Evolutionary conservation across 805 yeast species (phyloP).

Genomic region (Kodamaea leandrae): DNA sequence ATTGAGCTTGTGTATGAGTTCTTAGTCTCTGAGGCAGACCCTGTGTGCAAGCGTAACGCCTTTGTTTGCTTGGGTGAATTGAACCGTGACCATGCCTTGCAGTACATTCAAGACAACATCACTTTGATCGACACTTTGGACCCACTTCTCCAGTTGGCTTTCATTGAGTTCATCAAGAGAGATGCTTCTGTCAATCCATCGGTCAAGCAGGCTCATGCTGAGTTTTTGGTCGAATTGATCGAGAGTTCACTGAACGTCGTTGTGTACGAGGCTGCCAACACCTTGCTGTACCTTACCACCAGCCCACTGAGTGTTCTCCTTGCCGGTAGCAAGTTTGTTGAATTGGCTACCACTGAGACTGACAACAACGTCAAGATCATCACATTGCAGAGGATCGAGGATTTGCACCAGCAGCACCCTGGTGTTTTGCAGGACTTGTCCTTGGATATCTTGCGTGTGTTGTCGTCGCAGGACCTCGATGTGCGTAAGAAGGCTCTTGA

Average conservation of each 20-base stretch:
- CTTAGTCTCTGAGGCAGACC: constrained; percentile 79
- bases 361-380: constrained; percentile 94
- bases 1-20: constrained; percentile 74
- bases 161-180: constrained; percentile 85
- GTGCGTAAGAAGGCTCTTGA: constrained; percentile 87
- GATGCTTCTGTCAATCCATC: constrained; percentile 68
- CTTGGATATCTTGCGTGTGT: constrained; percentile 80
- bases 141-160: constrained; percentile 80
- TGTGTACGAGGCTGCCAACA: constrained; percentile 86
- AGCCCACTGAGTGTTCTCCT: constrained; percentile 64
- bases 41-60: constrained; percentile 94
- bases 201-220: constrained; percentile 67
- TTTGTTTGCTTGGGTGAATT: constrained; percentile 81
- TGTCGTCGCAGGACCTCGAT: constrained; percentile 85
- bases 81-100: constrained; percentile 80
- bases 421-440: constrained; percentile 82
- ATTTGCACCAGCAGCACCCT: constrained; percentile 68
- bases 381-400: constrained; percentile 81
- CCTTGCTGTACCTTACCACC: constrained; percentile 61
- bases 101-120: constrained; percentile 72
- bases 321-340: constrained; percentile 84
- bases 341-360: constrained; percentile 86
- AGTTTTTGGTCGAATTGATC: constrained; percentile 67
- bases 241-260: constrained; percentile 72
- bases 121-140: constrained; percentile 63